Evolutionary conservation across 1,139 yeast species (phyloP).

Genomic region (Eremothecium gossypii): DNA sequence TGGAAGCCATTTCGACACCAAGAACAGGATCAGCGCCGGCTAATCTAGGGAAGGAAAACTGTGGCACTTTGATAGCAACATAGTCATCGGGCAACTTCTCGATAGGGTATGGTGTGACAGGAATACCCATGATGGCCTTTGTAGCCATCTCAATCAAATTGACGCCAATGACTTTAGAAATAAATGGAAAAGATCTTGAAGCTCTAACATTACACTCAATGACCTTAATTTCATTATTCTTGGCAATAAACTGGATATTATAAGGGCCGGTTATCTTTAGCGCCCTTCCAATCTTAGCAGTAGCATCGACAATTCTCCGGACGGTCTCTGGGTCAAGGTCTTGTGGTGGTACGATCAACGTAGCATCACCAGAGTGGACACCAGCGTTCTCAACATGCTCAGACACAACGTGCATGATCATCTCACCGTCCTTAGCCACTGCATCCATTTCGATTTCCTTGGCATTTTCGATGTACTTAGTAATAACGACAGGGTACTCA

Average conservation of each 20-base stretch:
- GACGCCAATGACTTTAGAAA: slow-evolving; percentile 94
- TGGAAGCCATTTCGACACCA: slow-evolving; percentile 99
- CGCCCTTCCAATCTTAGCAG: slow-evolving; percentile 94
- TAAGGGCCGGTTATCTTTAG: slow-evolving; percentile 96
- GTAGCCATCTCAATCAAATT: slow-evolving; percentile 97
- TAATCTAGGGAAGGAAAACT: slow-evolving; percentile 92
- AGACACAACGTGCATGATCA: slow-evolving; percentile 95
- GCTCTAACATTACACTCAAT: slow-evolving; percentile 99
- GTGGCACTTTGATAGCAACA: slow-evolving; percentile 97
- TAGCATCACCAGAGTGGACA: slow-evolving; percentile 99
- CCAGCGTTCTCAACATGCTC: slow-evolving; percentile 99
- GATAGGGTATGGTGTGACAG: slow-evolving; percentile 82
- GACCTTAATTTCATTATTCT: slow-evolving; percentile 88
- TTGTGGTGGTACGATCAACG: slow-evolving; percentile 94
- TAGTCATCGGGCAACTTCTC: slow-evolving; percentile 83
- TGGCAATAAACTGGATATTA: slow-evolving; percentile 92
- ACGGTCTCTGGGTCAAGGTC: slow-evolving; percentile 90
- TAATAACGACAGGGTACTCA: slow-evolving; percentile 94
- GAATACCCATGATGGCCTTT: slow-evolving; percentile 86
- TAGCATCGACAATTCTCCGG: slow-evolving; percentile 82
- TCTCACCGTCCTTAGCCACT: slow-evolving; percentile 89
- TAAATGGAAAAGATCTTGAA: slow-evolving; percentile 96
- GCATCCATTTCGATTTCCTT: slow-evolving; percentile 99
- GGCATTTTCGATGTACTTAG: slow-evolving; percentile 95
- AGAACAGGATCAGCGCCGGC: slow-evolving; percentile 98